phyloP scores from a whole-genome alignment of 202 grass and related monocot species.

The Digitaria exilis region DNA sequence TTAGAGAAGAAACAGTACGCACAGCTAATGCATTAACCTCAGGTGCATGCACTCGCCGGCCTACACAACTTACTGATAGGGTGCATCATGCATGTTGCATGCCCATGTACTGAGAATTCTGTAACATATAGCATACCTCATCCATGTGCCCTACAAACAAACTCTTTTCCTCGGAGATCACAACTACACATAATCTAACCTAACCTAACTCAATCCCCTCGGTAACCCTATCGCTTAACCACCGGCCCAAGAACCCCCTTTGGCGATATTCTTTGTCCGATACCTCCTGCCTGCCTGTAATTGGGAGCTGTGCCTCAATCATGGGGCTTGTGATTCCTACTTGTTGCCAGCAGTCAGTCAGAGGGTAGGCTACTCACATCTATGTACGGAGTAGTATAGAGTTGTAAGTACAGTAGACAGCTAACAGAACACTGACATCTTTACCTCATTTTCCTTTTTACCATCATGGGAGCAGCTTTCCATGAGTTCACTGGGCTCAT shows the following conservation, averaged over 20 bases:
- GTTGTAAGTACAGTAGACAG: no score
- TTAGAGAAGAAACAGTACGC: neutral
- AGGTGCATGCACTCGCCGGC: neutral
- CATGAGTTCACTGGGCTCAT: neutral
- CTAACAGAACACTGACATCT: conserved; percentile 24
- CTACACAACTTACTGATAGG: neutral
- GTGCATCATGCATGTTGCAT: neutral
- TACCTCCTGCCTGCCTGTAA: conserved; percentile 34
- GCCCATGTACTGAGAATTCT: neutral
- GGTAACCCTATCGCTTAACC: conserved; percentile 28
- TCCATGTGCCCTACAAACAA: conserved; percentile 8
- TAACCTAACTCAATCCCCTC: conserved; percentile 1
- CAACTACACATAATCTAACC: neutral
- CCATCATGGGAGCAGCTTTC: conserved; percentile 13
- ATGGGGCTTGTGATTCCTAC: conserved; percentile 39
- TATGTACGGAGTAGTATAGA: no score
- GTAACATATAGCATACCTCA: neutral
- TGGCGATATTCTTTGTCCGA: conserved; percentile 43
- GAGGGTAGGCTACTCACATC: conserved; percentile 54
- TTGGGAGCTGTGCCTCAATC: conserved; percentile 61
- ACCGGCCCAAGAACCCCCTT: conserved; percentile 40
- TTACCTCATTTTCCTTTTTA: conserved; percentile 18
- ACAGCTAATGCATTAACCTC: neutral
- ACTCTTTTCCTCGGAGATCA: neutral
- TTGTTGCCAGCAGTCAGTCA: conserved; percentile 31